Evolutionary conservation across 257 asterid genomes (phyloP).

Genomic region (Oldenlandia corymbosa): DNA sequence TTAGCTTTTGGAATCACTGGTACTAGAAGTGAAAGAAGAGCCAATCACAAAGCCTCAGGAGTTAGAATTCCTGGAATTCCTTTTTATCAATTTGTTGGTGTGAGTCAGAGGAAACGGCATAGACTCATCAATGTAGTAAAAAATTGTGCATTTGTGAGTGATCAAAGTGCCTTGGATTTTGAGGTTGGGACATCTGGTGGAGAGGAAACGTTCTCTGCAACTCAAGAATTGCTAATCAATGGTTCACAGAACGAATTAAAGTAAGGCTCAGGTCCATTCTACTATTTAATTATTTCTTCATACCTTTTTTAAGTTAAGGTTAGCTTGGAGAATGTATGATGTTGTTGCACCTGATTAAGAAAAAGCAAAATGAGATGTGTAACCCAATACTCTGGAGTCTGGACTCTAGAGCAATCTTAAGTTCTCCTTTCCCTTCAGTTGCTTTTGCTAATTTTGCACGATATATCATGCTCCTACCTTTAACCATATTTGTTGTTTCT

Average conservation of each 20-base stretch:
- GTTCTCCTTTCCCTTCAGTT: no score
- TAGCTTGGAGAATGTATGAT: no score
- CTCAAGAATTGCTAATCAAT: conserved; percentile 20
- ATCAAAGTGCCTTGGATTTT: conserved; percentile 18
- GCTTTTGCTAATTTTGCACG: no score
- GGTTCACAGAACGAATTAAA: conserved; percentile 26
- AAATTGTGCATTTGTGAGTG: conserved; percentile 22
- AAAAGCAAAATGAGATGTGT: no score
- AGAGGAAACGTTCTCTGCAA: conserved; percentile 22
- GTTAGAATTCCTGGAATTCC: conserved; percentile 10
- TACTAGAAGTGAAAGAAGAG: conserved; percentile 11
- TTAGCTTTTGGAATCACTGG: conserved; percentile 8
- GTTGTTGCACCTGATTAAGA: no score
- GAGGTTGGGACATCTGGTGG: conserved; percentile 16
- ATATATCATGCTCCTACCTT: no score
- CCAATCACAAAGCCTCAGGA: conserved; percentile 3
- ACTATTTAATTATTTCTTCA: no score
- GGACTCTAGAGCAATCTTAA: no score
- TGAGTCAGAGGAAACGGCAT: conserved; percentile 13
- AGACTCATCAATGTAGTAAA: conserved; percentile 22
- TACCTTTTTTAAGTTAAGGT: no score
- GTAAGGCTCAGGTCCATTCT: conserved; percentile 24
- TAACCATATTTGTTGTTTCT: conserved; percentile 11
- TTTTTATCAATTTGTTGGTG: conserved; percentile 5
- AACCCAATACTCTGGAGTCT: no score